Evolutionary conservation across 768 basidiomycete genomes (phyloP).

Genomic region (Boletus subcaerulescens): DNA sequence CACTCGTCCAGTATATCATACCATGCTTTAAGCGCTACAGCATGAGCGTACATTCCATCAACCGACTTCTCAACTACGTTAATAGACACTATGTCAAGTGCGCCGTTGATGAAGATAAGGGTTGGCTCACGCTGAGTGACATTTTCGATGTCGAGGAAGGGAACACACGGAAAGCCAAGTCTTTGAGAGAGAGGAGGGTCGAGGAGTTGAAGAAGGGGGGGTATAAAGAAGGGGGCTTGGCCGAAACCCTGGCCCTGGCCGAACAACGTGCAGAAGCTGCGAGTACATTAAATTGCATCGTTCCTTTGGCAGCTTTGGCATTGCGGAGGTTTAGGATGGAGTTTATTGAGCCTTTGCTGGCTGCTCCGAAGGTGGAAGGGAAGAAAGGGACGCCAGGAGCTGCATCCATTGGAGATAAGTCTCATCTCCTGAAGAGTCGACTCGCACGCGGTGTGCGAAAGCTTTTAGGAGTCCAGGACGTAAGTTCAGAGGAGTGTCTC

Average conservation of each 20-base stretch:
- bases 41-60: conserved; percentile 61
- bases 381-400: conserved; percentile 49
- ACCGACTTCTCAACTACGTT: conserved; percentile 72
- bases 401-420: conserved; percentile 37
- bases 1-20: conserved; percentile 67
- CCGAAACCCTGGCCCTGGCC: conserved; percentile 49
- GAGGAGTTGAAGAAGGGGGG: conserved; percentile 75
- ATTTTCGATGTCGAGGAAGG: conserved; percentile 54
- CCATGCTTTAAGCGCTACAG: conserved; percentile 70
- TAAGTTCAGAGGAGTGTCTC: conserved; percentile 44
- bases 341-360: conserved; percentile 65
- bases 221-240: conserved; percentile 49
- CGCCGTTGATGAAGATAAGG: conserved; percentile 72
- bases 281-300: conserved; percentile 61
- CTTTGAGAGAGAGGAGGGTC: conserved; percentile 53
- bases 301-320: conserved; percentile 62
- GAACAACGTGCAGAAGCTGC: conserved; percentile 75
- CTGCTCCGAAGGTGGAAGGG: conserved; percentile 59
- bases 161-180: conserved; percentile 55
- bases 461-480: conserved; percentile 52
- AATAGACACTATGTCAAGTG: conserved; percentile 73
- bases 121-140: conserved; percentile 70
- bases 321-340: conserved; percentile 71
- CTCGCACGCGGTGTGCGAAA: conserved; percentile 66
- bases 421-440: conserved; percentile 55